Evolutionary conservation across 441 rosid genomes (phyloP), one percentile per base, ranked within the genome.

Genomic region (Syzygium malaccense): DNA sequence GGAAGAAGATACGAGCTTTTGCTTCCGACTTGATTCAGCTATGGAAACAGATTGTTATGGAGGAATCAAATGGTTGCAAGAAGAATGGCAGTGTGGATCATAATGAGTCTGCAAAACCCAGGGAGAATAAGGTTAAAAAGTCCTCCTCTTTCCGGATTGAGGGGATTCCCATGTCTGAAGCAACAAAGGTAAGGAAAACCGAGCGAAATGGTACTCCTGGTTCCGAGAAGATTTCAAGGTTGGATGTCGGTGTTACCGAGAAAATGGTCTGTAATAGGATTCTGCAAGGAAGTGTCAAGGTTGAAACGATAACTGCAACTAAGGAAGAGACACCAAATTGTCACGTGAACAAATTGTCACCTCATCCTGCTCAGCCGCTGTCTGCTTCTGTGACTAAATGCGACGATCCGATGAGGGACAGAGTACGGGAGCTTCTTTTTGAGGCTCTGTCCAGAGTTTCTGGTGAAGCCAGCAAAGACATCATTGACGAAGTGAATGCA

Each of bases 391-490:
- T 90, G 86, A 80, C 90, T 15, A 89, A 91, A 62, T 91, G 91
- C 55, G 87, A 90, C 18, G 92, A 92, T 32, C 80, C 64, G 2
- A 86, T 89, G 88, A 89, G 92, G 37, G 92, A 92, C 88, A 86
- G 48, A 23, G 91, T 90, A 5, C 86, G 92, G 57, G 93, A 92
- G 60, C 91, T 88, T 53, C 90, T 93, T 23, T 53, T 48, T 3
- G 92, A 92, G 88, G 90, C 91, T 14, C 86, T 92, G 45, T 90
- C 90, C 86, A 90, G 68, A 88, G 95, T 91, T 86, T 86, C 78
- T 28, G 25, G 66, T 7, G 94, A 93, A 91, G 90, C 91, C n/a
- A 86, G 83, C 10, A 87, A 88, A 28, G 86, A 88, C 32, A 60
- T 89, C 11, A 25, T 33, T 10, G 88, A 86, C 20, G 85, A 85